Base-by-base conservation (phyloP, 2,329 filamentous ascomycete species). In the Trichoderma atrobrunneum region DNA sequence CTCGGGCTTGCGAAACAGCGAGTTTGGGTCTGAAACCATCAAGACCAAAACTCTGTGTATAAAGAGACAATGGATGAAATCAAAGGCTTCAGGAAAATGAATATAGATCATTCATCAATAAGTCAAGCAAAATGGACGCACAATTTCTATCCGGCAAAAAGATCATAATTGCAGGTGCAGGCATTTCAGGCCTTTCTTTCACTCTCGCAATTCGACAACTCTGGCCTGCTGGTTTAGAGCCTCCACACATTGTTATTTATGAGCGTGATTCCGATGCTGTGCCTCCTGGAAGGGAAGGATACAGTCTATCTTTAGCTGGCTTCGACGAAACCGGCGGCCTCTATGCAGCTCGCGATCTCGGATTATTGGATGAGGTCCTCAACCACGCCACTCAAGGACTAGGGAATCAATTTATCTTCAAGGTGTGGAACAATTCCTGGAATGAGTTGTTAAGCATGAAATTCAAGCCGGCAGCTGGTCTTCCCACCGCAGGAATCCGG, bases 141-240 rank as follows among this genome's bases (percentile, higher is more conserved):
- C 74, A 73, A 32, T 75, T 78, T 63, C 76, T 82, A 57, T 75
- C 77, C 7, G 78, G 78, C 26, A 82, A 82, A 75, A 79, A 76
- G 62, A 82, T 83, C 61, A 75, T 83, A 21, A 76, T 84, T 43
- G 76, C 80, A 28, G 82, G 82, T 34, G 80, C 78, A 24, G 83
- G 82, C 24, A 79, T 84, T n/a, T 80, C 80, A 24, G 81, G 83
- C 14, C 78, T 83, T 24, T 74, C 81, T 6, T 84, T 85, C 72
- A 78, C 77, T 54, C 74, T 80, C 65, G 78, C 81, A 18, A 76
- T 84, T 28, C 77, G 76, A 67, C 80, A 81, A 67, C 76, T 78
- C 7, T 84, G 81, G 80, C 73, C 77, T 18, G 63, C 75, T 3
- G 72, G 72, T 8, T 51, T 75, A 21, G 61, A 72, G 12, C 75